Percentiles rank a stretch among this genome's conserved stretches.
Conservation (phyloP, 2,329 filamentous ascomycete genomes). For the Cladophialophora exuberans region DNA sequence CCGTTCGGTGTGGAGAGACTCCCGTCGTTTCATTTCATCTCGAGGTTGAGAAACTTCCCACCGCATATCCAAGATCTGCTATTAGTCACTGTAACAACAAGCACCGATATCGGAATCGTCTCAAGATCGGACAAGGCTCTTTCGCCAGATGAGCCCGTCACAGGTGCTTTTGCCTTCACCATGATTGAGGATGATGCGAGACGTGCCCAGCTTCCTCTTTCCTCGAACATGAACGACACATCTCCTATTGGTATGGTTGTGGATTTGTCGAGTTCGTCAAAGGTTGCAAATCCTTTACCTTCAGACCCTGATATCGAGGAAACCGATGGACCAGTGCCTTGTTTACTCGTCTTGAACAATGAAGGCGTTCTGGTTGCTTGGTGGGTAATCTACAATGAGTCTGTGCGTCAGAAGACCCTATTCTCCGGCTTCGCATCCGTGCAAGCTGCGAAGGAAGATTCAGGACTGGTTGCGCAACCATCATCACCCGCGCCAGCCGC, state of each 20-base stretch:
- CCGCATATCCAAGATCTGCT: slow-evolving; percentile 80
- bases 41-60: slow-evolving; percentile 77
- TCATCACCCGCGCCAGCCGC: slow-evolving; percentile 12
- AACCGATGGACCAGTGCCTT: slow-evolving; percentile 79
- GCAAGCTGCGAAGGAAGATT: slow-evolving; percentile 8
- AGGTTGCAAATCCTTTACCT: slow-evolving; percentile 75
- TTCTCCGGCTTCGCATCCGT: slow-evolving; percentile 68
- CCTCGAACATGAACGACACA: slow-evolving; percentile 68
- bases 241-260: slow-evolving; percentile 77
- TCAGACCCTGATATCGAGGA: slow-evolving; percentile 76
- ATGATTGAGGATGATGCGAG: slow-evolving; percentile 73
- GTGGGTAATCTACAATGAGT: slow-evolving; percentile 92
- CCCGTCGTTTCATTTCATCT: slow-evolving; percentile 75
- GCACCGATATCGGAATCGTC: slow-evolving; percentile 76
- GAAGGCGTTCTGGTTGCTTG: slow-evolving; percentile 83
- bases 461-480: not conserved
- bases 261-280: slow-evolving; percentile 82
- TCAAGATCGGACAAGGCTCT: slow-evolving; percentile 73
- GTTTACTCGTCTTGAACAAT: slow-evolving; percentile 82
- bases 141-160: slow-evolving; percentile 62
- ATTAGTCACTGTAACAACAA: slow-evolving; percentile 79
- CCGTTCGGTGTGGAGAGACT: slow-evolving; percentile 68
- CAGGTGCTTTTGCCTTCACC: slow-evolving; percentile 73
- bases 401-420: slow-evolving; percentile 71
- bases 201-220: slow-evolving; percentile 75